Base-by-base conservation (phyloP, 176 grass and related monocot genomes). In the Hordeum marinum region DNA sequence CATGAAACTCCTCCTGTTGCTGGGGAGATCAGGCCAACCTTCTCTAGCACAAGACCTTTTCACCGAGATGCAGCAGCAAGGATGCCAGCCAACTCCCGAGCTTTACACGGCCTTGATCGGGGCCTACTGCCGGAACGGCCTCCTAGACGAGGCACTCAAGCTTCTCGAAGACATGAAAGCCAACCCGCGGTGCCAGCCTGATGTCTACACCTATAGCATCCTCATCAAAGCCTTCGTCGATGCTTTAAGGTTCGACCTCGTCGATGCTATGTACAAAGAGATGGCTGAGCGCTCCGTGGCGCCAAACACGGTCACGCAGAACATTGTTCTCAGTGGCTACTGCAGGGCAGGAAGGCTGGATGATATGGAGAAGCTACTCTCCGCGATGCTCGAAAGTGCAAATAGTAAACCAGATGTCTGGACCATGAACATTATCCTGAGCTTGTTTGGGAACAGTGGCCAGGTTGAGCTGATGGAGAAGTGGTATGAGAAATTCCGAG, bases 401-500 rank as follows among this genome's bases (percentile, higher is more conserved):
- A 57, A 66, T 63, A 89, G 93, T 75, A 94, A 92, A 64, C 96
- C 96, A 0, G 96, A 98, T 81, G 89, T 95, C 18, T 98, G 96
- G 93, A 95, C 96, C 48, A 98, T 95, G 96, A 95, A 98, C 75
- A 90, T 98, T 62, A 95, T 98, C 79, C 54, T 98, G 27, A 92
- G 93, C 85, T 68, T 98, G 57, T 98, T 98, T 87, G 93, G 96
- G 50, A 95, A 94, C 58, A 84, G 9, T 41, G 93, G 96, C 5
- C 89, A 90, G 68, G 35, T 94, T 36, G 91, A 89, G 11, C 45
- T 82, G 27, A 98, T 95, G 96, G 96, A 98, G 31, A 98, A 90
- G 45, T 98, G 96, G 96, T 98, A 95, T 3, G 96, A 98, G 85
- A 98, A 91, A 57, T 94, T 98, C 85, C 76, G 91, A 79, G 80